A percentile compares a stretch with the other conserved stretches of the same genome.
These are phyloP conservation scores for Curvularia sp. DNA, from an alignment of 2,329 filamentous ascomycete genomes.

Conservation along the genomic window DNA sequence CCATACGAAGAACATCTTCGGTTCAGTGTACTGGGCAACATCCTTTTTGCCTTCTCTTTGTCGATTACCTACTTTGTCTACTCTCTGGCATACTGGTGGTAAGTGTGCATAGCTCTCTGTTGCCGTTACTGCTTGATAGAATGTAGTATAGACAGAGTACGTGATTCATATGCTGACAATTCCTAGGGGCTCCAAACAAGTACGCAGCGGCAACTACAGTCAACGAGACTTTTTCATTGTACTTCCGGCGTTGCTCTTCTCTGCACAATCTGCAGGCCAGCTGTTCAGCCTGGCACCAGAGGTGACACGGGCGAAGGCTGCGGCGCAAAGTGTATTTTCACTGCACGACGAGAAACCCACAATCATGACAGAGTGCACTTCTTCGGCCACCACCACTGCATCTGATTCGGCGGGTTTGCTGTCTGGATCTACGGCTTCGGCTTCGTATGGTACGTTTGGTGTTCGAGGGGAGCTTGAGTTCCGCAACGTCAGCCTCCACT, in stretches of 20 bases:
- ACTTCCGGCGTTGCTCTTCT: constrained; percentile 56
- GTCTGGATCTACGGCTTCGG: constrained; percentile 22
- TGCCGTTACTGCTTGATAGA: too few relatives aligned
- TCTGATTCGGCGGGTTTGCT: constrained; percentile 19
- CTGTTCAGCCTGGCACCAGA: constrained; percentile 57
- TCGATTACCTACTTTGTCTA: constrained; percentile 59
- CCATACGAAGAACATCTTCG: constrained; percentile 52
- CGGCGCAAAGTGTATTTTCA: constrained; percentile 55
- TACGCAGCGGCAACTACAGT: constrained; percentile 53
- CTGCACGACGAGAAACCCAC: constrained; percentile 52
- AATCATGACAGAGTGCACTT: constrained; percentile 41
- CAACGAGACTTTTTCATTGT: constrained; percentile 57
- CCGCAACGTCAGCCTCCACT: constrained; percentile 43
- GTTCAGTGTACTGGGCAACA: constrained; percentile 53
- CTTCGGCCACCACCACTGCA: not conserved
- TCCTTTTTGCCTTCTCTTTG: constrained; percentile 55
- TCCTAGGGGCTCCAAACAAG: constrained; percentile 50
- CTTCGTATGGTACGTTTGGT: constrained; percentile 31
- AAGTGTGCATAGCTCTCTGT: constrained; percentile 13
- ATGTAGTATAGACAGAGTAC: not conserved
- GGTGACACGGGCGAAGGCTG: constrained; percentile 54
- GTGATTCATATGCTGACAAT: not conserved
- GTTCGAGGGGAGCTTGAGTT: constrained; percentile 45
- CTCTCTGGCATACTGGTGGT: constrained; percentile 59
- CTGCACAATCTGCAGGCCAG: constrained; percentile 56